Percentiles rank a stretch among this genome's conserved stretches.
phyloP scores from a whole-genome alignment of 192 early-diverging fungal genomes.

The Gaertneriomyces sp. region DNA sequence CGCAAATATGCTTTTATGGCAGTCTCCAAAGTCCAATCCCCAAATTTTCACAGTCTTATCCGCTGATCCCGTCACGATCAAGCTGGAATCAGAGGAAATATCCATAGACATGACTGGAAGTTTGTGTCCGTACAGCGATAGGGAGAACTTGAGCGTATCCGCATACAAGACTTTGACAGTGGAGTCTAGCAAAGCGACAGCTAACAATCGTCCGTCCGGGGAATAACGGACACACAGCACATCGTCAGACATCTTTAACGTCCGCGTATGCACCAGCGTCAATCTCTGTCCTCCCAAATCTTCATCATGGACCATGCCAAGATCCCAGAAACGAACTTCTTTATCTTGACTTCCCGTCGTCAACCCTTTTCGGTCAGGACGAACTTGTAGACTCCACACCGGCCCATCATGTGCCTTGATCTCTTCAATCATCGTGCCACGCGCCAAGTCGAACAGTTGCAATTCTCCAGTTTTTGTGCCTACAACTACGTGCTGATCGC shows the following conservation, averaged over 20 bases:
- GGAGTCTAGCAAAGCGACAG: slow-evolving; percentile 85
- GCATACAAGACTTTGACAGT: slow-evolving; percentile 97
- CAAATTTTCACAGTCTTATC: slow-evolving; percentile 99
- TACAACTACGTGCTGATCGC: slow-evolving; percentile 80
- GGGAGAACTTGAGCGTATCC: slow-evolving; percentile 94
- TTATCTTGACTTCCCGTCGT: slow-evolving; percentile 92
- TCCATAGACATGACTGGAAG: slow-evolving; percentile 98
- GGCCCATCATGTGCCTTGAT: slow-evolving; percentile 89
- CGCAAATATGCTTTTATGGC: slow-evolving; percentile 87
- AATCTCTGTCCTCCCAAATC: slow-evolving; percentile 52
- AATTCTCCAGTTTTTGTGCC: slow-evolving; percentile 91
- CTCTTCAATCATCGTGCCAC: slow-evolving; percentile 75
- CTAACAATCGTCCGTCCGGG: slow-evolving; percentile 81
- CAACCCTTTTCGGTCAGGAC: slow-evolving; percentile 82
- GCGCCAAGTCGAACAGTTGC: slow-evolving; percentile 86
- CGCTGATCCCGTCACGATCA: slow-evolving; percentile 91
- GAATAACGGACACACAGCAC: slow-evolving; percentile 82
- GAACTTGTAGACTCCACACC: slow-evolving; percentile 81
- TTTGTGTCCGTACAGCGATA: slow-evolving; percentile 97
- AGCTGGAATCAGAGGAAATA: slow-evolving; percentile 88
- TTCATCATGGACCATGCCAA: slow-evolving; percentile 67
- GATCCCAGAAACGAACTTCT: slow-evolving; percentile 97
- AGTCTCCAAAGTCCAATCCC: slow-evolving; percentile 99
- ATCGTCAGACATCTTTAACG: slow-evolving; percentile 92
- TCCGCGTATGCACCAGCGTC: slow-evolving; percentile 80